Evolutionary conservation across 305 asterid species (phyloP).

Genomic region (Rubia tinctorum): DNA sequence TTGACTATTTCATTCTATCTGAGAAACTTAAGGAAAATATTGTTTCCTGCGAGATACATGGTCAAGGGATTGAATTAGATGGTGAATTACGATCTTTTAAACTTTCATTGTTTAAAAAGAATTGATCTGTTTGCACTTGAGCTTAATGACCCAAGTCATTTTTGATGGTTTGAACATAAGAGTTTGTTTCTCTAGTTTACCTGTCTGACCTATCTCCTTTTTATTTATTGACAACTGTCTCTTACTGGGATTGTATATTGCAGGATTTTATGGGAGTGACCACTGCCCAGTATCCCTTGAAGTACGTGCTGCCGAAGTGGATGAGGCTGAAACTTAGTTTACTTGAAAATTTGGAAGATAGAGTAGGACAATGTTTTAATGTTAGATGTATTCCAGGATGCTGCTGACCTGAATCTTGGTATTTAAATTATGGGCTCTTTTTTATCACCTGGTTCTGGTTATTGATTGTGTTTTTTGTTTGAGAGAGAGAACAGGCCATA

Average conservation of each 20-base stretch:
- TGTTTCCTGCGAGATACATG: constrained; percentile 72
- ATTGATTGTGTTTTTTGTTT: no score
- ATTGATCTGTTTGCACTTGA: background rate
- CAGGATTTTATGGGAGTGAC: constrained; percentile 97
- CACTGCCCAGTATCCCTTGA: constrained; percentile 88
- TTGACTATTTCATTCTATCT: constrained; percentile 76
- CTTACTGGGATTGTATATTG: constrained; percentile 17
- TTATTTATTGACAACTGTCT: background rate
- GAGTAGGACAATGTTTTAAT: background rate
- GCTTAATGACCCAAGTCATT: background rate
- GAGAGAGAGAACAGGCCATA: no score
- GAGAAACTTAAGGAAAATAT: constrained; percentile 70
- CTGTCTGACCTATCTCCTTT: background rate
- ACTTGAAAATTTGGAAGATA: background rate
- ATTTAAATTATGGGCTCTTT: no score
- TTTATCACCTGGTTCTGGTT: background rate
- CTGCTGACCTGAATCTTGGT: background rate
- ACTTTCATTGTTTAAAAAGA: background rate
- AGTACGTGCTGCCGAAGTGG: constrained; percentile 46
- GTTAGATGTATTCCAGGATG: background rate
- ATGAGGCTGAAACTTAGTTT: constrained; percentile 17
- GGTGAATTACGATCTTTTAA: constrained; percentile 36
- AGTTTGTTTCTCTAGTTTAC: background rate
- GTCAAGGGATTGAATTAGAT: constrained; percentile 75
- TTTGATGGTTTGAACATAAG: background rate